phyloP scores from a whole-genome alignment of 768 basidiomycete species.

The Sistotremastrum suecicum region DNA sequence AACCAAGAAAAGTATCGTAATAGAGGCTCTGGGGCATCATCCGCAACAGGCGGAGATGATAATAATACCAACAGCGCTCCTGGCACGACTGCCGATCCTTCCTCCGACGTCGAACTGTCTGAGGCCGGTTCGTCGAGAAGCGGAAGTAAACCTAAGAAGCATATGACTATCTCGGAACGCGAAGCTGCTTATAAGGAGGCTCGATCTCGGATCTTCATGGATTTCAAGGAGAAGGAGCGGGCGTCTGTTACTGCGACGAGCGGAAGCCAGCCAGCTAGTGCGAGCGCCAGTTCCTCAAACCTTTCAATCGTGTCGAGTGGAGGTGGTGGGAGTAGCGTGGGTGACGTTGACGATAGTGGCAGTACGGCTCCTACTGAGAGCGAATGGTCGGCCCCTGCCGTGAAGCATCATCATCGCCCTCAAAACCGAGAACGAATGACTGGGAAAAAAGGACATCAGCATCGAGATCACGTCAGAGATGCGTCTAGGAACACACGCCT shows the following conservation, averaged over 20 bases:
- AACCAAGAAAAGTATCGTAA: constrained; percentile 37
- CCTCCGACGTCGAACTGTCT: constrained; percentile 68
- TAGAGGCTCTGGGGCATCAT: constrained; percentile 45
- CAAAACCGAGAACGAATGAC: no score
- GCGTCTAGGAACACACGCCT: constrained; percentile 30
- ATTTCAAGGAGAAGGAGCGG: constrained; percentile 47
- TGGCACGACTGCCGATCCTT: constrained; percentile 5
- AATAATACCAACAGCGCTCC: constrained; percentile 19
- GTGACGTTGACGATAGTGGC: constrained; percentile 45
- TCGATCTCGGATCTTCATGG: constrained; percentile 76
- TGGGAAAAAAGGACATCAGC: constrained; percentile 29
- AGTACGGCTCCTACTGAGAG: constrained; percentile 70
- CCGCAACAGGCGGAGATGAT: constrained; percentile 59
- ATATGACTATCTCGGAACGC: constrained; percentile 71
- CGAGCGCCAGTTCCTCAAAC: constrained; percentile 66
- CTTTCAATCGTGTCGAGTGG: constrained; percentile 44
- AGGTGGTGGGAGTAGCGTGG: constrained; percentile 46
- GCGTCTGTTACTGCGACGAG: constrained; percentile 56
- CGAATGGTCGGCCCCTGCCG: constrained; percentile 55
- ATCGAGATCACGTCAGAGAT: constrained; percentile 25
- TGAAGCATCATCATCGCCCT: constrained; percentile 23
- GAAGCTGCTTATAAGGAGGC: constrained; percentile 86
- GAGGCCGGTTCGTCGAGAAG: constrained; percentile 69
- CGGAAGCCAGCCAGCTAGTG: constrained; percentile 4
- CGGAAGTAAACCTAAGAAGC: constrained; percentile 36